These are phyloP conservation scores for Cryptosporidium sp. DNA, from an alignment of 169 alveolate genomes.

Conservation along the genomic window DNA sequence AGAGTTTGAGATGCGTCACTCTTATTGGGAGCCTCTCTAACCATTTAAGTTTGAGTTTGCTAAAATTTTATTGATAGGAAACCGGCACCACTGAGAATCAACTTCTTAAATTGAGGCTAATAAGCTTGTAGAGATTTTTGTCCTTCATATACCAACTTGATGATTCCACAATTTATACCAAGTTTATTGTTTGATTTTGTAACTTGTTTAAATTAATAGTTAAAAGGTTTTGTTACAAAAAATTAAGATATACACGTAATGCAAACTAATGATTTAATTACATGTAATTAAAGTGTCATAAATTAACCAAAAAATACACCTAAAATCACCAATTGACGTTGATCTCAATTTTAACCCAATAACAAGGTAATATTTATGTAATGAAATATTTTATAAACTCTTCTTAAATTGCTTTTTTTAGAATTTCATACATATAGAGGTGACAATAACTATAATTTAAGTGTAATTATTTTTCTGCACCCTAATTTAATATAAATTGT, in stretches of 20 bases:
- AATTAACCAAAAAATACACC: not conserved
- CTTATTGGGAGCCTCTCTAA: not conserved
- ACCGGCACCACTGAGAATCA: not conserved
- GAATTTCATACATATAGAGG: not conserved
- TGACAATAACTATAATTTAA: not conserved
- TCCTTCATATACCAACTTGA: not conserved
- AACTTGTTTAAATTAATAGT: not conserved
- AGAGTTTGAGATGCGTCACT: slow-evolving; percentile 7
- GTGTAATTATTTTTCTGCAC: not conserved
- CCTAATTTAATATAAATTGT: slow-evolving; percentile 15
- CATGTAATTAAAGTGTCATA: not conserved
- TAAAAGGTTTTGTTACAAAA: not conserved
- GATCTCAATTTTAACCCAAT: not conserved
- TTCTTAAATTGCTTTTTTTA: not conserved
- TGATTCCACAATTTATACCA: not conserved
- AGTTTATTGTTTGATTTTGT: not conserved
- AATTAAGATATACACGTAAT: not conserved
- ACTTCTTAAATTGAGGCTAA: not conserved
- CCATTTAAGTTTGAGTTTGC: not conserved
- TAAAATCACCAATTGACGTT: not conserved
- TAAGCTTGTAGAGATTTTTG: not conserved
- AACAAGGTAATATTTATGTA: not conserved
- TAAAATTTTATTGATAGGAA: not conserved
- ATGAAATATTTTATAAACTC: not conserved
- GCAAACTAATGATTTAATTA: not conserved